Conservation (phyloP, 345 rosid species). For the Psidium friedrichsthalianum region DNA sequence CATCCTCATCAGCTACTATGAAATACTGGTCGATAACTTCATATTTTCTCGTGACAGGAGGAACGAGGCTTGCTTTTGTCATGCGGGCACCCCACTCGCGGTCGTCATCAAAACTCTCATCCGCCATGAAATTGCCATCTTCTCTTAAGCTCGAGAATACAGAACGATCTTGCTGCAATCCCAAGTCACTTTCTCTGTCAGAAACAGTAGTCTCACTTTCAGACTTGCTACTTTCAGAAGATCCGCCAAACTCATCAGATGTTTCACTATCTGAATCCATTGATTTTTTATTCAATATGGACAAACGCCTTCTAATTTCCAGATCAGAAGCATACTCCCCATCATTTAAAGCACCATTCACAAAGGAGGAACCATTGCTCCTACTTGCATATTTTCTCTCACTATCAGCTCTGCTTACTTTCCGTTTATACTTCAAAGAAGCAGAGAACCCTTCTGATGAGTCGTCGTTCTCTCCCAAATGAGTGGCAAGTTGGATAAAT, state of each 20-base stretch:
- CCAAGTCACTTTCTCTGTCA: constrained; percentile 84
- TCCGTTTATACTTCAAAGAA: constrained; percentile 58
- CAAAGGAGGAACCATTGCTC: constrained; percentile 39
- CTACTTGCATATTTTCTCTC: constrained; percentile 65
- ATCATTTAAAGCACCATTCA: constrained; percentile 44
- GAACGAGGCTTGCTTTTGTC: constrained; percentile 96
- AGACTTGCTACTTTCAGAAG: constrained; percentile 59
- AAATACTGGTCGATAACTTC: constrained; percentile 79
- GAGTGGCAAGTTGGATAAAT: constrained; percentile 84
- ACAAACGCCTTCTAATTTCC: constrained; percentile 78
- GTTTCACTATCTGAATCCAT: constrained; percentile 88
- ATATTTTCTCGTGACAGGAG: constrained; percentile 97
- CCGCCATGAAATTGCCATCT: constrained; percentile 43
- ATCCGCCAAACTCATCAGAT: constrained; percentile 60
- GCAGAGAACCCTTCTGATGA: constrained; percentile 35
- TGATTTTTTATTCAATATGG: constrained; percentile 71
- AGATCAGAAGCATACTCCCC: constrained; percentile 86
- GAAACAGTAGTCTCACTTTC: constrained; percentile 64
- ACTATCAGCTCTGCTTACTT: constrained; percentile 27
- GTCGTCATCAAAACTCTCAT: constrained; percentile 68
- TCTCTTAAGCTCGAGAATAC: constrained; percentile 51
- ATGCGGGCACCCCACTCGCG: constrained; percentile 99
- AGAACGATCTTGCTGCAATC: constrained; percentile 50
- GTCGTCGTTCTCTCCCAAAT: constrained; percentile 78
- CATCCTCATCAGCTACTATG: constrained; percentile 84